Conservation (phyloP, 2,329 filamentous ascomycete species). For the Zymoseptoria pseudotritici region DNA sequence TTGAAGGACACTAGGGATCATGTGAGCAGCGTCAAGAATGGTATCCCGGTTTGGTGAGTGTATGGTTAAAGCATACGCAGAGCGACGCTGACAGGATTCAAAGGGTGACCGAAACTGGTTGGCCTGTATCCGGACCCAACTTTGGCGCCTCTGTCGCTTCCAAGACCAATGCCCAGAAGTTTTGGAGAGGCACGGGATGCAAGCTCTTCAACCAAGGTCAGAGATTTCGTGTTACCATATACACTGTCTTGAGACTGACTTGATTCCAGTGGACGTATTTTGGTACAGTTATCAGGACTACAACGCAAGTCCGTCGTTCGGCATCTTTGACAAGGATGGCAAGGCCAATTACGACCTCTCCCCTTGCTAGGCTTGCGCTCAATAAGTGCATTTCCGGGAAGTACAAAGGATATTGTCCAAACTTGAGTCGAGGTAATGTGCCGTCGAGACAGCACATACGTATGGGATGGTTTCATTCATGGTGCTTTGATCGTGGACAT, state of each 20-base stretch:
- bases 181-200: slow-evolving; percentile 58
- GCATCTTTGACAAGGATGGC: slow-evolving; percentile 31
- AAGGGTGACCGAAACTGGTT: slow-evolving; percentile 50
- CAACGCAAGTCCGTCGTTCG: slow-evolving; percentile 33
- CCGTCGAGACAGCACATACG: no score
- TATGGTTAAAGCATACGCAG: no score
- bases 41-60: slow-evolving; percentile 16
- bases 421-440: no score
- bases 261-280: slow-evolving; percentile 41
- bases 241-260: slow-evolving; percentile 2
- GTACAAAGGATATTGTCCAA: neutral
- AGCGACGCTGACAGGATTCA: neutral
- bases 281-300: slow-evolving; percentile 57
- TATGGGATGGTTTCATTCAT: no score
- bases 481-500: no score
- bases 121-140: slow-evolving; percentile 50
- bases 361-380: slow-evolving; percentile 6
- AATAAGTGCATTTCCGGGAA: neutral
- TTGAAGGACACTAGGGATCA: slow-evolving; percentile 32
- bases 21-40: slow-evolving; percentile 33
- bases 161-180: slow-evolving; percentile 53
- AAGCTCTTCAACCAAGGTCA: slow-evolving; percentile 44
- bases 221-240: neutral
- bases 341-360: slow-evolving; percentile 27
- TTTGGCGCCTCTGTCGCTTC: slow-evolving; percentile 51